Evolutionary conservation across 106 monocot genomes (phyloP).

Genomic region (Platanthera guangdongensis): DNA sequence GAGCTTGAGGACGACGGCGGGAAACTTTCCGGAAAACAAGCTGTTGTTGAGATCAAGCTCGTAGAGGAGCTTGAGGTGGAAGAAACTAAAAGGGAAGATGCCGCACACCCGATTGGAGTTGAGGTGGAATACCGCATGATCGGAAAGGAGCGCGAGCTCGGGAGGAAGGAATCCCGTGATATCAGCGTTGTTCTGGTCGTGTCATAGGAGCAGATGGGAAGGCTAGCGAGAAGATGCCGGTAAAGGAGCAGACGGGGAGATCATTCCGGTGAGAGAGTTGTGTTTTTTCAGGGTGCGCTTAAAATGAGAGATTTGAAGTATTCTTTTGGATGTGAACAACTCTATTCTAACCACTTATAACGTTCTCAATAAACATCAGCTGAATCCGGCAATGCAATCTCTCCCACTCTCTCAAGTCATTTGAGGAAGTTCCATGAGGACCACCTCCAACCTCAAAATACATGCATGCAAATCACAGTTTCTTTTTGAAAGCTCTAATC

Average conservation of each 20-base stretch:
- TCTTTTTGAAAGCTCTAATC: no score
- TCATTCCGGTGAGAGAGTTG: no score
- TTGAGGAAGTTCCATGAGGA: no score
- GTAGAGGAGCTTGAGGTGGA: constrained; percentile 16
- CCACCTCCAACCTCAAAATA: no score
- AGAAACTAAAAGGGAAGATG: constrained; percentile 20
- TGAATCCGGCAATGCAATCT: no score
- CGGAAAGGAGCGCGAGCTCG: constrained; percentile 42
- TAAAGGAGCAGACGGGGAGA: constrained; percentile 3
- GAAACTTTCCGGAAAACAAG: constrained; percentile 33
- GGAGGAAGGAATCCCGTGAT: constrained; percentile 55
- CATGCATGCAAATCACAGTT: no score
- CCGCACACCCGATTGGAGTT: constrained; percentile 85
- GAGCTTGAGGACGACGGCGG: constrained; percentile 22
- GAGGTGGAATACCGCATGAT: constrained; percentile 45
- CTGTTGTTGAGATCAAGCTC: constrained; percentile 43
- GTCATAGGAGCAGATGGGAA: constrained; percentile 25
- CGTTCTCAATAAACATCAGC: no score
- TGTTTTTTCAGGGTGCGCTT: no score
- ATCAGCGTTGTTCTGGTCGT: constrained; percentile 43
- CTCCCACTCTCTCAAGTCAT: no score
- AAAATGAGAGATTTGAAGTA: no score
- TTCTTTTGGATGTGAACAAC: no score
- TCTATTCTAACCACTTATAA: no score
- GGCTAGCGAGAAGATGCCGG: constrained; percentile 6